phyloP scores from a whole-genome alignment of 2,329 filamentous ascomycete genomes.

The Magnaporthales sp. region DNA sequence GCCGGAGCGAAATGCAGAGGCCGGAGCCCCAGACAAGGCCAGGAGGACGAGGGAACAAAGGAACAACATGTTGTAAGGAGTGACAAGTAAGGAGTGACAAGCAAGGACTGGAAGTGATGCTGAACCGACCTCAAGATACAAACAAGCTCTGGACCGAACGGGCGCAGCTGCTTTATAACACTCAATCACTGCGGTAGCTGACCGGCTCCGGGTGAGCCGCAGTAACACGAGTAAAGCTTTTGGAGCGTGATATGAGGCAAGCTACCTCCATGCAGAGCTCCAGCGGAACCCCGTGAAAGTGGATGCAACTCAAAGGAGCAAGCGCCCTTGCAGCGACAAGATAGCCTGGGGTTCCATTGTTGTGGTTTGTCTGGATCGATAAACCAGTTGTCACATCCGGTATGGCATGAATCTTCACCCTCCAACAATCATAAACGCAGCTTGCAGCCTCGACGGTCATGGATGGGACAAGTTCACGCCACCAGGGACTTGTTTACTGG shows the following conservation, averaged over 20 bases:
- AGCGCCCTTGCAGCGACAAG: neutral
- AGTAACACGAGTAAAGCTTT: neutral
- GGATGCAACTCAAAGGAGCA: neutral
- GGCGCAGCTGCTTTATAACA: neutral
- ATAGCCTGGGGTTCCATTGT: neutral
- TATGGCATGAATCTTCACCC: neutral
- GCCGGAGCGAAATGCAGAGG: neutral
- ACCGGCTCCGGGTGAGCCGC: neutral
- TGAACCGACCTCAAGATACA: neutral
- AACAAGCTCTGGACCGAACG: neutral
- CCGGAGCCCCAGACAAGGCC: neutral
- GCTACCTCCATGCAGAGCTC: neutral
- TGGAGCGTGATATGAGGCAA: neutral
- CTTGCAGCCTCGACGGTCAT: neutral
- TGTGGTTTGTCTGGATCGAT: neutral
- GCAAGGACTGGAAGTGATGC: neutral
- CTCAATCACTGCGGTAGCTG: neutral
- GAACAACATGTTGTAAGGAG: neutral
- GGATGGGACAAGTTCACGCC: neutral
- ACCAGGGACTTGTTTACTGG: neutral
- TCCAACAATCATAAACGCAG: neutral
- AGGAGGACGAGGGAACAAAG: neutral
- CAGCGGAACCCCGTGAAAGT: neutral
- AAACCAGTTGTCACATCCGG: neutral
- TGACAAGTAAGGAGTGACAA: neutral